A percentile compares a stretch with the other conserved stretches of the same genome.
Conservation (phyloP, 495 filamentous ascomycete species). For the Penicillium bialowiezense region DNA sequence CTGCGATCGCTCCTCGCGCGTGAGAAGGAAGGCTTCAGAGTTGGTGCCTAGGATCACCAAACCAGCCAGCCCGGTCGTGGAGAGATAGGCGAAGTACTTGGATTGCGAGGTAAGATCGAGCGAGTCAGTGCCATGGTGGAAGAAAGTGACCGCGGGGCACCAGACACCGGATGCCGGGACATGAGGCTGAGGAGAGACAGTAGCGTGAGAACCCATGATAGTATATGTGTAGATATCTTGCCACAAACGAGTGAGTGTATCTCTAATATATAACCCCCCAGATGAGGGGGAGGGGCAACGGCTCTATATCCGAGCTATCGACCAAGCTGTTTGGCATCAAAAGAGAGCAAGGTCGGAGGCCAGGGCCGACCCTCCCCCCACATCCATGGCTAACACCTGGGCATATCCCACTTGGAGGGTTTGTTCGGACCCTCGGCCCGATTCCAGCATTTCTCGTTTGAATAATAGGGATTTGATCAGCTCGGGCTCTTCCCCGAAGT, state of each 20-base stretch:
- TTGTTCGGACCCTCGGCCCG: conserved; percentile 1
- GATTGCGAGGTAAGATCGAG: conserved; percentile 47
- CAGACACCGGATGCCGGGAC: conserved; percentile 28
- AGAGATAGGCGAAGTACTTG: conserved; percentile 55
- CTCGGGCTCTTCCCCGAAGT: background rate
- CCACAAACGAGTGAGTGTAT: too few relatives aligned
- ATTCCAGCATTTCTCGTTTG: background rate
- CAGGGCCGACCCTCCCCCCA: background rate
- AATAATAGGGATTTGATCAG: background rate
- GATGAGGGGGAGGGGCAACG: conserved; percentile 11
- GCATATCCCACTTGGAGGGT: too few relatives aligned
- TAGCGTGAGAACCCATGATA: conserved; percentile 10
- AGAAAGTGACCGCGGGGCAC: conserved; percentile 46
- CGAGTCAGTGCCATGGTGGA: conserved; percentile 49
- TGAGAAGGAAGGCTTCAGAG: conserved; percentile 62
- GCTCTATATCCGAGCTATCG: background rate
- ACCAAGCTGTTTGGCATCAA: background rate
- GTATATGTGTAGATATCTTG: background rate
- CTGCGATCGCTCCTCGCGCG: conserved; percentile 53
- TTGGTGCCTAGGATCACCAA: conserved; percentile 63
- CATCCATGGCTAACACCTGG: too few relatives aligned
- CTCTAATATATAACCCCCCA: background rate
- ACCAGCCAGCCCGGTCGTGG: conserved; percentile 51
- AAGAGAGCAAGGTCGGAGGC: conserved; percentile 1
- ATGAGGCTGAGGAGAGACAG: conserved; percentile 21